These are phyloP conservation scores for Hyphopichia burtonii DNA, from an alignment of 1,139 yeast genomes.

Conservation along the genomic window DNA sequence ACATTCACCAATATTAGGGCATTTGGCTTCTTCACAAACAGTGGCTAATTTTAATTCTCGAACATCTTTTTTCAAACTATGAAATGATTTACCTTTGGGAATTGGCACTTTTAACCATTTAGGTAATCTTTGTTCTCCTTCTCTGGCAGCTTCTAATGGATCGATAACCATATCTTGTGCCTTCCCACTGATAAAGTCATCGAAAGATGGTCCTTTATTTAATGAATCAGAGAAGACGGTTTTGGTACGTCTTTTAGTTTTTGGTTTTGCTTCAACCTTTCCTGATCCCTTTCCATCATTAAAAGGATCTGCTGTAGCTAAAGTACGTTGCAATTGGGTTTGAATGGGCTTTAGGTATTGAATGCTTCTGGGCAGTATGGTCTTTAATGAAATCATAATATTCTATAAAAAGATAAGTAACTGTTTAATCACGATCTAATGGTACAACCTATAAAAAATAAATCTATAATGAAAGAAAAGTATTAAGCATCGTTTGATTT, in stretches of 20 bases:
- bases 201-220: slow-evolving; percentile 89
- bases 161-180: slow-evolving; percentile 66
- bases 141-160: slow-evolving; percentile 68
- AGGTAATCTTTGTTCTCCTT: slow-evolving; percentile 72
- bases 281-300: neutral
- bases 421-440: no score
- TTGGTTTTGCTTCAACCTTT: slow-evolving; percentile 6
- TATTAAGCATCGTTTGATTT: neutral
- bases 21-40: slow-evolving; percentile 97
- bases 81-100: slow-evolving; percentile 85
- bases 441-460: no score
- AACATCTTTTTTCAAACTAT: slow-evolving; percentile 79
- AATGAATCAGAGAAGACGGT: slow-evolving; percentile 70
- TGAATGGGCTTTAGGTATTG: neutral
- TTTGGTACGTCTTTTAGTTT: slow-evolving; percentile 39
- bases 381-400: slow-evolving; percentile 1
- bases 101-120: slow-evolving; percentile 93
- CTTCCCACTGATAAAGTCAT: slow-evolving; percentile 79
- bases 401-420: neutral
- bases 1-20: slow-evolving; percentile 98
- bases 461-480: no score
- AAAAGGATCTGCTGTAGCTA: slow-evolving; percentile 6
- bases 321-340: slow-evolving; percentile 1
- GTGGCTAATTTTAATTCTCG: slow-evolving; percentile 87
- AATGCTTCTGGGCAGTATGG: neutral